Conservation (phyloP, 164 flowering plant species). For the Litsea cubeba region DNA sequence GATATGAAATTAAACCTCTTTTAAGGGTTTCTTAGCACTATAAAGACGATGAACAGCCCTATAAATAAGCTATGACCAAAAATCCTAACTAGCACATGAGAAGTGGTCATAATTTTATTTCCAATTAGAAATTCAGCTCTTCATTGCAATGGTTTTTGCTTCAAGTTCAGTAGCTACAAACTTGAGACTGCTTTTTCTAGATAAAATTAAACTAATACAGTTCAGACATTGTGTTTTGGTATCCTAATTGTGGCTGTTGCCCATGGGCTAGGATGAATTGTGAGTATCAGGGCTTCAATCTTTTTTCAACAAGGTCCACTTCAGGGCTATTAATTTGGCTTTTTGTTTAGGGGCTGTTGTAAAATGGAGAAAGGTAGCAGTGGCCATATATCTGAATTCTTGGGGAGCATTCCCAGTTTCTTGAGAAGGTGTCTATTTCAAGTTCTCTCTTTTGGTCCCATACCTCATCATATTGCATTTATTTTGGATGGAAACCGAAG, state of each 20-base stretch:
- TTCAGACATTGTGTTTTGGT: neutral
- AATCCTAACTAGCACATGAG: neutral
- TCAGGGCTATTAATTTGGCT: neutral
- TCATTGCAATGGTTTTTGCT: no score
- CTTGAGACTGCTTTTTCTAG: no score
- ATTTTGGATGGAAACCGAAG: slow-evolving; percentile 73
- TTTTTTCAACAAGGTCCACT: neutral
- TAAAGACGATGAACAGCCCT: neutral
- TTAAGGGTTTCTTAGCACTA: no score
- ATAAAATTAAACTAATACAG: no score
- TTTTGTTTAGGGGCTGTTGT: neutral
- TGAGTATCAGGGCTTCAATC: neutral
- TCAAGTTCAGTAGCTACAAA: no score
- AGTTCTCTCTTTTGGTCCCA: slow-evolving; percentile 48
- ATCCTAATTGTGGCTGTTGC: neutral
- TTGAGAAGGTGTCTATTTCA: slow-evolving; percentile 25
- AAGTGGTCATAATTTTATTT: neutral
- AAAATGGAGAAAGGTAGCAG: slow-evolving; percentile 10
- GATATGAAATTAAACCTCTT: no score
- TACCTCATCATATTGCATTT: slow-evolving; percentile 58
- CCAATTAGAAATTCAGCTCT: neutral
- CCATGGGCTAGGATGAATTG: neutral
- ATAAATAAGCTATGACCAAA: no score
- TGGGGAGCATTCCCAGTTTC: slow-evolving; percentile 7
- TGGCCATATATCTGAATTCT: neutral